These are phyloP conservation scores for Bimuria novae-zelandiae DNA, from an alignment of 2,329 filamentous ascomycete species.

Conservation along the genomic window DNA sequence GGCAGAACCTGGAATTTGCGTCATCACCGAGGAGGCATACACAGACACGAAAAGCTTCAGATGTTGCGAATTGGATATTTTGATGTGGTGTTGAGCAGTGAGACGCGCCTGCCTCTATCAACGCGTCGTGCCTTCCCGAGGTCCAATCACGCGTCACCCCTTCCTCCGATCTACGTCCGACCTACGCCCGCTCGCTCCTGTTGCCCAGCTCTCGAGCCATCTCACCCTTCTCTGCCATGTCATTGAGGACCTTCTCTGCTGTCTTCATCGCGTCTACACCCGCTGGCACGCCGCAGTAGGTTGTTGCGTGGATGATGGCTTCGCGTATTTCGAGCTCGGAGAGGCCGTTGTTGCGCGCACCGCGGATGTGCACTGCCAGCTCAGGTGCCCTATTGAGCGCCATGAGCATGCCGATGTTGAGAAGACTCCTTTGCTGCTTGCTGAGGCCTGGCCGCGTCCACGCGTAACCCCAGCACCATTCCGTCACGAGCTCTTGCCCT, in stretches of 20 bases:
- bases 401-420: constrained; percentile 69
- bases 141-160: not conserved
- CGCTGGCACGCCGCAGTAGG: constrained; percentile 60
- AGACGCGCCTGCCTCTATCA: constrained; percentile 3
- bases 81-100: constrained; percentile 16
- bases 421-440: constrained; percentile 63
- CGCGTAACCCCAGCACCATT: constrained; percentile 66
- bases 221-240: constrained; percentile 55
- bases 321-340: constrained; percentile 67
- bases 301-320: constrained; percentile 56
- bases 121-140: constrained; percentile 3
- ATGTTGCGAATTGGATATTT: constrained; percentile 6
- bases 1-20: constrained; percentile 7
- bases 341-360: constrained; percentile 66
- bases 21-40: constrained; percentile 13
- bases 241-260: constrained; percentile 56
- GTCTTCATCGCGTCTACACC: constrained; percentile 60
- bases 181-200: constrained; percentile 35
- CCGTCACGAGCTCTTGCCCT: constrained; percentile 66
- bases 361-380: constrained; percentile 65
- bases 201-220: constrained; percentile 38
- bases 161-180: not conserved
- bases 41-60: not conserved
- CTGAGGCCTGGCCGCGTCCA: constrained; percentile 68
- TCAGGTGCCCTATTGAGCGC: constrained; percentile 64